Evolutionary conservation across 257 asterid species (phyloP).

Genomic region (Solanum sejunctum): DNA sequence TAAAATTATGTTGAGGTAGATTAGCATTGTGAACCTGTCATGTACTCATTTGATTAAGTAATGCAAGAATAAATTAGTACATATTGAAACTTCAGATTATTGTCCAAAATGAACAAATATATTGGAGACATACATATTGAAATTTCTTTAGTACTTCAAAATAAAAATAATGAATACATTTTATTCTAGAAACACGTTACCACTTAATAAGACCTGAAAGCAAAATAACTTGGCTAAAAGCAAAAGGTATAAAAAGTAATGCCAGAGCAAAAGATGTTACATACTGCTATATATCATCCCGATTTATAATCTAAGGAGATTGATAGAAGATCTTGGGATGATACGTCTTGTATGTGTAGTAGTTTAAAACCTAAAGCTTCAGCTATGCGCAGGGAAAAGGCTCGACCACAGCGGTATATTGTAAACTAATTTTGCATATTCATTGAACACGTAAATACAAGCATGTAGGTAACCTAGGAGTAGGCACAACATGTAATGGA

Average conservation of each 20-base stretch:
- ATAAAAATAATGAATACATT: not conserved
- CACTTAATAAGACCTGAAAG: not conserved
- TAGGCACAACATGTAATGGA: too few relatives aligned
- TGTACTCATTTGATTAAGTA: too few relatives aligned
- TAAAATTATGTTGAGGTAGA: too few relatives aligned
- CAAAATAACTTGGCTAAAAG: not conserved
- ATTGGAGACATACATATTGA: not conserved
- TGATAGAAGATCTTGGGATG: not conserved
- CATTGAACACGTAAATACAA: too few relatives aligned
- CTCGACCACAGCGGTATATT: fast-evolving
- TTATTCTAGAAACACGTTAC: not conserved
- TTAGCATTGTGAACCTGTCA: too few relatives aligned
- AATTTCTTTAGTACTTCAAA: not conserved
- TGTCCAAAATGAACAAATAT: not conserved
- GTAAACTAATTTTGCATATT: not conserved
- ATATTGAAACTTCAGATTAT: not conserved
- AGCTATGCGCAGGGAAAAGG: too few relatives aligned
- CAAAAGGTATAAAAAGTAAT: not conserved
- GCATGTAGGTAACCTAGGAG: too few relatives aligned
- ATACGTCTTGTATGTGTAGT: not conserved
- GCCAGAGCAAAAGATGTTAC: not conserved
- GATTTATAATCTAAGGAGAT: not conserved
- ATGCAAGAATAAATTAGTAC: too few relatives aligned
- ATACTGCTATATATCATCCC: not conserved
- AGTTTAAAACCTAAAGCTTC: not conserved